Base-by-base conservation (phyloP, 73 alveolate species). In the Paramecium biaurelia region DNA sequence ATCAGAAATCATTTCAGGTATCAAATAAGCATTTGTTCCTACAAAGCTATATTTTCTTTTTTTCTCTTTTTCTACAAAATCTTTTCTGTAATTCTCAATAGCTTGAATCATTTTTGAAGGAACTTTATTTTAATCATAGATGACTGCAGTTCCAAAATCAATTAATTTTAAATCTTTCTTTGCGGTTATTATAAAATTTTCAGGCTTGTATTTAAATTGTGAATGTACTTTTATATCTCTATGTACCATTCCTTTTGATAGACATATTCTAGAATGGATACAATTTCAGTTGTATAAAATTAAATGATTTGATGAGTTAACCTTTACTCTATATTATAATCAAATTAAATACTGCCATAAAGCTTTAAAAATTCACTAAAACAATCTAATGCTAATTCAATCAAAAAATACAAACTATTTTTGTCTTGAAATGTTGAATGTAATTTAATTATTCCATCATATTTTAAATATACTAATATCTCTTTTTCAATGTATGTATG, bases 1-100 rank as follows among this genome's bases (percentile, higher is more conserved):
- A 70, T 95, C 96, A 37, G 86, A 41, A 32, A 95, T 95, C 96
- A 95, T 86, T 76, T 95, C 98, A 26, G 98, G 98, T 32, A 94
- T 45, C 18, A 95, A 20, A n/a, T n/a, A n/a, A n/a, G n/a, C n/a
- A n/a, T n/a, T n/a, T n/a, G n/a, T n/a, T n/a, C n/a, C n/a, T n/a
- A n/a, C n/a, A n/a, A n/a, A n/a, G n/a, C n/a, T n/a, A n/a, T n/a
- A n/a, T n/a, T n/a, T n/a, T n/a, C n/a, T n/a, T n/a, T n/a, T n/a
- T n/a, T n/a, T n/a, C n/a, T n/a, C n/a, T n/a, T n/a, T n/a, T n/a
- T 85, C 49, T 3, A 24, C 41, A 32, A 56, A 79, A 28, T 56
- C 92, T 10, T 79, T 56, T 79, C 70, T 47, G 2, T 38, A 56
- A 21, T 47, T 35, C 0, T 79, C 15, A 5, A 79, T 79, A 11